A percentile compares a stretch with the other conserved stretches of the same genome.
These are phyloP conservation scores for Skeletonema costatum DNA, from an alignment of 108 stramenopile genomes.

Conservation along the genomic window DNA sequence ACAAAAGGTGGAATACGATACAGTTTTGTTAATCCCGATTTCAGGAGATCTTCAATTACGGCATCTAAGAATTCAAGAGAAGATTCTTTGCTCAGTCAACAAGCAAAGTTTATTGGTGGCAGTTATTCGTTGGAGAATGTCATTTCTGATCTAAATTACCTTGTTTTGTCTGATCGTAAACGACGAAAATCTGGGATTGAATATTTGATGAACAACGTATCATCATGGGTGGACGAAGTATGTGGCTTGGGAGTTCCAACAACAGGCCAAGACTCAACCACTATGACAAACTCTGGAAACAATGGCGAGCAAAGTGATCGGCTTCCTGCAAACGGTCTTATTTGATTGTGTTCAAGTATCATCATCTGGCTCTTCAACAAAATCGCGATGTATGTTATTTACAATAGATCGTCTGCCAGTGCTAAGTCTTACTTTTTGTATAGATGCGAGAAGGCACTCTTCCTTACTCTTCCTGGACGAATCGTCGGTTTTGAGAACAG, in stretches of 20 bases:
- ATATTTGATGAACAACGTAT: not conserved
- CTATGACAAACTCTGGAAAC: not conserved
- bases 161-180: conserved; percentile 19
- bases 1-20: not conserved
- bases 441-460: not conserved
- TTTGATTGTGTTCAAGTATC: not conserved
- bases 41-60: conserved; percentile 8
- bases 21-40: conserved; percentile 13
- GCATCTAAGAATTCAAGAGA: not conserved
- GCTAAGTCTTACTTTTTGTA: conserved; percentile 5
- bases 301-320: not conserved
- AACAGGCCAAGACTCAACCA: conserved; percentile 3
- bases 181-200: conserved; percentile 13
- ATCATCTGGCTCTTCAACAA: not conserved
- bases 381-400: not conserved
- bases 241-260: conserved; percentile 21
- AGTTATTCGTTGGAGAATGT: conserved; percentile 13
- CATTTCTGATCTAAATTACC: conserved; percentile 13
- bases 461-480: not conserved
- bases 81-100: not conserved
- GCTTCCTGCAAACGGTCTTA: not conserved
- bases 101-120: not conserved
- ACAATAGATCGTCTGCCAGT: conserved; percentile 15
- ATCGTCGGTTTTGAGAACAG: not conserved
- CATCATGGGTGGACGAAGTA: conserved; percentile 7